Percentiles rank a stretch among this genome's conserved stretches.
Conservation (phyloP, 768 basidiomycete genomes). For the Boletus rufocinnamomeus region DNA sequence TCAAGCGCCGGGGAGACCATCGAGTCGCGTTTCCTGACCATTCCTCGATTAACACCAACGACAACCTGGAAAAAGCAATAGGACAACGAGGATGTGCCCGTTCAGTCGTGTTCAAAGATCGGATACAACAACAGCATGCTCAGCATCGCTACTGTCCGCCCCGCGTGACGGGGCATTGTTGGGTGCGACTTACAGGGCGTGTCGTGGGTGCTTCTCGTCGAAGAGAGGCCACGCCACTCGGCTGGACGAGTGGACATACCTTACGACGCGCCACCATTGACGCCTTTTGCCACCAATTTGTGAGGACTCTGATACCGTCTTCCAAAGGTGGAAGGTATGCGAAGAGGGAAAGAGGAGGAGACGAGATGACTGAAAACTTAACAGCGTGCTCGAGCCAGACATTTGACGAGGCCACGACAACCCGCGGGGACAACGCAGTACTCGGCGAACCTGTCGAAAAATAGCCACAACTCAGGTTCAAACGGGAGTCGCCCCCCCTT, state of each 20-base stretch:
- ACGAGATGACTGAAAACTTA: background rate
- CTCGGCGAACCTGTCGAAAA: background rate
- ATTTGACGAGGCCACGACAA: background rate
- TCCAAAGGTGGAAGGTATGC: background rate
- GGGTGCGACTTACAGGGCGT: background rate
- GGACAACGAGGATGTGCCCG: background rate
- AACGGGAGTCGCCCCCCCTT: background rate
- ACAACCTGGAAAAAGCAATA: background rate
- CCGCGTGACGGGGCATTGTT: no score
- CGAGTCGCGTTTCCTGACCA: background rate
- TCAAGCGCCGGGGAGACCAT: background rate
- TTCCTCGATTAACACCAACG: background rate
- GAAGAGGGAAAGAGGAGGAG: background rate
- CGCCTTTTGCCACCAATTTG: background rate
- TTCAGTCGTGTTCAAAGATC: background rate
- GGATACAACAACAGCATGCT: background rate
- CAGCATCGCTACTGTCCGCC: background rate
- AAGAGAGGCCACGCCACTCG: background rate
- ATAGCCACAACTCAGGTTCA: background rate
- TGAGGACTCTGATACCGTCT: background rate
- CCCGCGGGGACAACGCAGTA: background rate
- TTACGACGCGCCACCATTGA: background rate
- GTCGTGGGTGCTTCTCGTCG: background rate
- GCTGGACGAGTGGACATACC: background rate
- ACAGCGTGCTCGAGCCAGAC: background rate